Base-by-base conservation (phyloP, 164 flowering plant species). In the Annona cherimola region DNA sequence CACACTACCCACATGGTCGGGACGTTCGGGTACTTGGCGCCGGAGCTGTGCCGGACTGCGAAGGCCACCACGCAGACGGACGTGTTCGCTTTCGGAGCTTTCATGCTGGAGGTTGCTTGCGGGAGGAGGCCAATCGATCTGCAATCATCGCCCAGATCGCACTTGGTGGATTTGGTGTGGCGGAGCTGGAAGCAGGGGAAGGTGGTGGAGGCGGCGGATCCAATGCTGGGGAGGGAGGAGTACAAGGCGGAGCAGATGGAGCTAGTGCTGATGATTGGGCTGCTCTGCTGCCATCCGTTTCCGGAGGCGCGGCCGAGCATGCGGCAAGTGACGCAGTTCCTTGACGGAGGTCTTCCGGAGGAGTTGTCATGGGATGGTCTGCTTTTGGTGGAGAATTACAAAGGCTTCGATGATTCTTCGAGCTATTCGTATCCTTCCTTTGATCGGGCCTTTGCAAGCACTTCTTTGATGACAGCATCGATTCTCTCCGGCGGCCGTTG, bases 251-350 rank as follows among this genome's bases (percentile, higher is more conserved):
- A 70, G 46, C 74, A 77, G 11, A 61, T 73, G 61, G 76, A 73
- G 18, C 60, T 77, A 71, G 76, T 77, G 2, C 63, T 73, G 62
- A 73, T 69, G 57, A 71, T 77, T n/a, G 79, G 76, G 4, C 61
- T 77, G 63, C 45, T 77, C 2, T 77, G 79, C 41, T 73, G 71
- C 5, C 71, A 73, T 16, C 42, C 55, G 11, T 20, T 44, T 42
- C 68, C 79, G 1, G 45, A 7, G 44, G 60, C 73, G 11, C 65
- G 76, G 55, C 76, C 79, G 2, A 70, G 11, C 20, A 69, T 77
- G 76, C 44, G 76, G 26, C 76, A 73, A 66, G 76, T 77, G 1
- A 18, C 70, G 54, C 71, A 66, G 20, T 77, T 35, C 44, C 45
- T 77, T 14, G 66, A 73, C 3, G 71, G 76, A n/a, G 7, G 40